Evolutionary conservation across 257 asterid genomes (phyloP).

Genomic region (Fraxinus cuspidata): DNA sequence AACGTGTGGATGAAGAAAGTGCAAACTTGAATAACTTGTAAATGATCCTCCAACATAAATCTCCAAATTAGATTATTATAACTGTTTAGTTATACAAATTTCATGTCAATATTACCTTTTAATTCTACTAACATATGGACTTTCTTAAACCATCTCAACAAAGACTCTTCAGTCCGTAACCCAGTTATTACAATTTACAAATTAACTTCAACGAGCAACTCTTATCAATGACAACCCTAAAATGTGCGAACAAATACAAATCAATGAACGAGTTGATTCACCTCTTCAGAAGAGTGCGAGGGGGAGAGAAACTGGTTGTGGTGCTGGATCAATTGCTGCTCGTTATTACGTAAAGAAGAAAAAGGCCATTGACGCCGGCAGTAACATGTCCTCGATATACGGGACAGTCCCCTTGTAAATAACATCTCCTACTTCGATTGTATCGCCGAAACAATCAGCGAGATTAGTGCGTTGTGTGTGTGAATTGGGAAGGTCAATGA

Average conservation of each 20-base stretch:
- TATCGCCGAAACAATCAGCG: not conserved
- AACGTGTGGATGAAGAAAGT: not conserved
- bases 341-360: constrained; percentile 25
- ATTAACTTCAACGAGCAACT: not conserved
- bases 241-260: not conserved
- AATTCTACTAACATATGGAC: not conserved
- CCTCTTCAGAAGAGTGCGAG: constrained; percentile 48
- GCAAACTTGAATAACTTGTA: not conserved
- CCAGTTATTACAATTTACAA: not conserved
- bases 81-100: not conserved
- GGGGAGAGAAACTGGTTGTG: constrained; percentile 38
- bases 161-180: not conserved
- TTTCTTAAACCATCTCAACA: not conserved
- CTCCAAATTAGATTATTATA: not conserved
- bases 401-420: constrained; percentile 38
- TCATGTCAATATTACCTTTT: not conserved
- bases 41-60: not conserved
- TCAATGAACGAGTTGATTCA: constrained; percentile 22
- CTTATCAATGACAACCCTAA: not conserved
- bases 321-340: constrained; percentile 37
- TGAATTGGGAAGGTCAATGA: not conserved
- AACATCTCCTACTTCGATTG: constrained; percentile 32
- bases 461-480: not conserved
- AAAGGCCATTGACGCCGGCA: constrained; percentile 39
- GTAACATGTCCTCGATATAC: constrained; percentile 49